Evolutionary conservation across 75 land plant genomes (phyloP), one percentile per base, ranked within the genome.

Genomic region (Chamaecyparis obtusa): DNA sequence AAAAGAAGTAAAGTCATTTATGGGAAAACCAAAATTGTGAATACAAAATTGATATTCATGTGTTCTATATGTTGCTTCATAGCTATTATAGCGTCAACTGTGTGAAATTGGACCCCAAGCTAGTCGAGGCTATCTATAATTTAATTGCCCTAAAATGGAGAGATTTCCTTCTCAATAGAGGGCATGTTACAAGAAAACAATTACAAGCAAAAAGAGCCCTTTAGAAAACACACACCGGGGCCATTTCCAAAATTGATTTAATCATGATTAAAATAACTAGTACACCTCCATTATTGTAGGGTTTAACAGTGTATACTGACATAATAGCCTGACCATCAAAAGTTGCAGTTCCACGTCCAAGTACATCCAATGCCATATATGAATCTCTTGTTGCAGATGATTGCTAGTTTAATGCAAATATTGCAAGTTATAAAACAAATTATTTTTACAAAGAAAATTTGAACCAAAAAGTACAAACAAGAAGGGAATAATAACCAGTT

Each of bases 271-370:
- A 9, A n/a, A n/a, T n/a, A 9, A 48, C 10, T 48, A 9, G 9
- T 79, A 56, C 46, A 49, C 36, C 35, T 49, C 19, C 39, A 46
- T 35, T 78, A 43, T 32, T 30, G 33, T 41, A 71, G 69, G 32
- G 71, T 24, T 8, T 36, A 32, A 24, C n/a, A 5, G 33, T 32
- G 44, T 43, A 17, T 76, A 89, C 95, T 86, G 87, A 96, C 98
- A 97, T 98, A 87, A 98, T 98, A 72, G 99, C 97, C 90, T 98
- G 99, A 17, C 99, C 99, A 92, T 98, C 99, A 87, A 98, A 96
- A 41, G 99, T 96, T 91, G 99, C 94, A 84, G 99, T 96, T 21
- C 99, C 98, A 54, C 99, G 92, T 41, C 99, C 99, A 90, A 98
- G 97, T 90, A 96, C 99, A 94, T 96, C 99, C 80, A 98, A 89